Evolutionary conservation across 2,329 filamentous ascomycete species (phyloP), one percentile per base, ranked within the genome.

Genomic region (Emmonsiellopsis sp.): DNA sequence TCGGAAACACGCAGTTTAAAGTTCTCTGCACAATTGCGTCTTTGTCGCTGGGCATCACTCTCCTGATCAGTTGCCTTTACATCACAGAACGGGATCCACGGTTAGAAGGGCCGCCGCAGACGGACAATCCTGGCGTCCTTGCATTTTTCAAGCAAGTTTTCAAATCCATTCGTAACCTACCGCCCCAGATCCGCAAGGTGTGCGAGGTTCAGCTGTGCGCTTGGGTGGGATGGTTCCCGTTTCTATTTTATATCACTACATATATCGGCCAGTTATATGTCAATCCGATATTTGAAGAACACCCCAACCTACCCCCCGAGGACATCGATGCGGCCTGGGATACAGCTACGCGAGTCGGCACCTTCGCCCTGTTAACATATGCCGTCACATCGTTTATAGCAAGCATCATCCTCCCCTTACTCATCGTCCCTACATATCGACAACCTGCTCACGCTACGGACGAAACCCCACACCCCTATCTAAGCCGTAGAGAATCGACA

Each of bases 221-320:
- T 5, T 97, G 91, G 91, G 84, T 96, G 54, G 92, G 89, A 51
- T 96, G 92, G 82, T 97, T 96, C 63, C 91, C 91, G 1, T 90
- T 95, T 68, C 78, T 97, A 2, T 96, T 95, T 73, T 97, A 97
- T 74, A 89, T 89, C 5, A 95, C 90, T 1, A 94, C 89, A 15
- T 97, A 93, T 68, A 86, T 96, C 61, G 91, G 88, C 57, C 89
- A 95, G 66, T 87, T 97, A 54, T 95, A 95, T 62, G 87, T 89
- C 15, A 86, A 95, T 65, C 89, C 89, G 0, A 87, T 80, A 61
- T 84, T 96, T 50, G 78, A 83, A 59, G 75, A 80, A 50, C 87
- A 95, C 60, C 90, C 89, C 0, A 73, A 92, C 66, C 85, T 95
- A 77, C 80, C 84, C 0, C 79, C 85, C 0, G 77, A 80, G 13